Base-by-base conservation (phyloP, 441 rosid genomes). In the Euphorbia celastroides region DNA sequence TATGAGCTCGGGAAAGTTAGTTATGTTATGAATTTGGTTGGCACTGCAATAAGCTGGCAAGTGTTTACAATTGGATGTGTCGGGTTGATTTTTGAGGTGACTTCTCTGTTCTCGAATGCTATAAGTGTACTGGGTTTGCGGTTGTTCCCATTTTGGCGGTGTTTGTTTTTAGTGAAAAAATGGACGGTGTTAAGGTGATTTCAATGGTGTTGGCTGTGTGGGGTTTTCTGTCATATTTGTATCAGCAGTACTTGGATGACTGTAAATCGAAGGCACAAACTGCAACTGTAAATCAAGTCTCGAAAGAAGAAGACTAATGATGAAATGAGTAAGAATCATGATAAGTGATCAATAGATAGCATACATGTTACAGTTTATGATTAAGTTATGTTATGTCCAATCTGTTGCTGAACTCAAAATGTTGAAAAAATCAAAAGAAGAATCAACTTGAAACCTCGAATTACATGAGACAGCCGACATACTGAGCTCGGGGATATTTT, bases 401-500 rank as follows among this genome's bases (percentile, higher is more conserved):
- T n/a, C n/a, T n/a, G n/a, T n/a, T n/a, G n/a, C n/a, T n/a, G n/a
- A n/a, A n/a, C n/a, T n/a, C n/a, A n/a, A n/a, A n/a, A n/a, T n/a
- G n/a, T n/a, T n/a, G n/a, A n/a, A n/a, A n/a, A n/a, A n/a, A n/a
- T n/a, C n/a, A n/a, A n/a, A n/a, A n/a, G n/a, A 5, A 52, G 31
- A 62, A 32, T 46, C 31, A 66, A 57, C 14, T 52, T 36, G 69
- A 52, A 50, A 26, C 0, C 62, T 59, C 12, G 44, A 60, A 64
- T 82, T 87, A 88, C 96, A 93, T 90, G 66, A 90, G 87, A 74
- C 96, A 78, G 44, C 95, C 93, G 57, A 89, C 95, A 73, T 86
- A 82, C 50, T 80, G 85, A 65, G 92, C 83, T 58, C 84, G 84
- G 25, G 93, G 84, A 72, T 91, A 89, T 41, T 84, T 75, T 51